Base-by-base conservation (phyloP, 2,329 filamentous ascomycete genomes). In the Rasamsonia emersonii region DNA sequence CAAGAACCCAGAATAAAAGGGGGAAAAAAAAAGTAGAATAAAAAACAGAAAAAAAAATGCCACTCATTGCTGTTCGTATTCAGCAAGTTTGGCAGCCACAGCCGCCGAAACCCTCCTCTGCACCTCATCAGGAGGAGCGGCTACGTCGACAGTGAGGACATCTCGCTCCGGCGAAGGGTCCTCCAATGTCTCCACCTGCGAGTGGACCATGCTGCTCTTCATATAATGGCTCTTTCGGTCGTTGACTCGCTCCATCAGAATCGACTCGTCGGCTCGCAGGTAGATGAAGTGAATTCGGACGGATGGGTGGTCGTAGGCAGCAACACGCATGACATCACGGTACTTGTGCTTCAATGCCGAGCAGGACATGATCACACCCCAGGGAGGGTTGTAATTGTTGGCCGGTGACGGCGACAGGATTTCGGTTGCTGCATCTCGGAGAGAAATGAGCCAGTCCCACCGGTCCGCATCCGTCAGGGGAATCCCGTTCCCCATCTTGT, bases 291-390 rank as follows among this genome's bases (percentile, higher is more conserved):
- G 89, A 30, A 96, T 75, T 39, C 74, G 68, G n/a, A 88, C 73
- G 33, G 73, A 71, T 33, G 77, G 74, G 42, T 78, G 70, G 57
- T 81, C 82, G 64, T 88, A 86, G 10, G 78, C 77, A 5, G 83
- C 83, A 6, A 88, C 78, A 18, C 84, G 77, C 55, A 91, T 85
- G 41, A 89, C 83, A 50, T 98, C 91, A 47, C 91, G 80, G 68
- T 98, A 98, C 64, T 93, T 95, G 58, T 84, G 83, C 71, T 96
- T 96, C 33, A 98, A 73, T 2, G 89, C 91, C 9, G 86, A 94
- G 71, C 91, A 98, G 32, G 91, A 94, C 39, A 98, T 74, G 30
- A 98, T 84, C n/a, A 95, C 91, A 29, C 86, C 81, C 18, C 71
- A 63, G 11, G 73, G 69, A 21, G 77, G 76, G 25, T 53, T 40